A percentile compares a stretch with the other conserved stretches of the same genome.
Conservation (phyloP, 495 filamentous ascomycete genomes). For the Hypoxylon crocopeplum region DNA sequence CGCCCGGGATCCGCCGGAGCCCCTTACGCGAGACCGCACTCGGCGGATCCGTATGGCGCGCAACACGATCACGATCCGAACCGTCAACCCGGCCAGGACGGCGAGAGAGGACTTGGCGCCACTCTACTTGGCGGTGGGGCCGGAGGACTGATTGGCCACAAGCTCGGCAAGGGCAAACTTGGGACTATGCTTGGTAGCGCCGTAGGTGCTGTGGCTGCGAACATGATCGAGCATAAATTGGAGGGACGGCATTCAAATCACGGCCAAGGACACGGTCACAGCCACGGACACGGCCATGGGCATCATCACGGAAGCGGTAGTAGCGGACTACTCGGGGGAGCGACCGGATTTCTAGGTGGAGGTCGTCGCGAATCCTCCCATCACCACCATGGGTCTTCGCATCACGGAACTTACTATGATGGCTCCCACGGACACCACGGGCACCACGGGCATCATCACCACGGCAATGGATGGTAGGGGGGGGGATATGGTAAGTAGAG, state of each 20-base stretch:
- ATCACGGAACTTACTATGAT: background rate
- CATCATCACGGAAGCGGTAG: conserved; percentile 19
- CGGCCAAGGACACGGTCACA: background rate
- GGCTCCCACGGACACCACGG: conserved; percentile 6
- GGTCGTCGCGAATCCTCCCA: too few species aligned
- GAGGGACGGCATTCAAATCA: conserved; percentile 42
- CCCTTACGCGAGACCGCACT: conserved; percentile 28
- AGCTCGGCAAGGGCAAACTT: conserved; percentile 53
- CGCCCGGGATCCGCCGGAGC: background rate
- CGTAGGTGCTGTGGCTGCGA: conserved; percentile 64
- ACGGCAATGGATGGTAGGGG: conserved; percentile 20
- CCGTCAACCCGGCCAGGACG: conserved; percentile 41
- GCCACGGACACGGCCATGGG: conserved; percentile 12
- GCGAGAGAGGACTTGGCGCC: conserved; percentile 60
- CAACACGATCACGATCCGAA: conserved; percentile 24
- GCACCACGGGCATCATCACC: conserved; percentile 25
- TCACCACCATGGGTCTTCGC: conserved; percentile 2
- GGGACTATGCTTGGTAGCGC: conserved; percentile 58
- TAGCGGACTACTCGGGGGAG: background rate
- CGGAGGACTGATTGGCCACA: conserved; percentile 59
- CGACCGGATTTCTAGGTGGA: background rate
- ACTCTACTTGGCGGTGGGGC: conserved; percentile 61
- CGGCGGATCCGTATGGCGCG: conserved; percentile 31
- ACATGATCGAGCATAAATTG: conserved; percentile 56
- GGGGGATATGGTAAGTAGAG: too few species aligned